Evolutionary conservation across 2,329 filamentous ascomycete species (phyloP), one percentile per base, ranked within the genome.

Genomic region (Nemania sp.): DNA sequence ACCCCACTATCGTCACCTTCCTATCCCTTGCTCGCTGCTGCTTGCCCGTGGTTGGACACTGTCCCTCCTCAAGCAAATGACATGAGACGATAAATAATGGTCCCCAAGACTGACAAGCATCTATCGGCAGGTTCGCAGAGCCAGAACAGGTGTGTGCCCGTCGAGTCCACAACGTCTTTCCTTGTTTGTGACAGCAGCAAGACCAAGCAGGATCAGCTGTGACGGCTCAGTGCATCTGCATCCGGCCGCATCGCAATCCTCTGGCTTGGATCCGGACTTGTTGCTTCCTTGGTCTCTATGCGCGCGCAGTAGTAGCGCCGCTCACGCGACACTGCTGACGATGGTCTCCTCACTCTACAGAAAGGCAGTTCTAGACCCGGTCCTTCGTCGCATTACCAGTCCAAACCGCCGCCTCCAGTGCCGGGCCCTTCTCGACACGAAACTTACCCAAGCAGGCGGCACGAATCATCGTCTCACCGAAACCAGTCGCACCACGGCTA

Each of bases 61-160:
- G n/a, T n/a, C n/a, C n/a, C n/a, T n/a, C n/a, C n/a, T n/a, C n/a
- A n/a, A n/a, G n/a, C n/a, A n/a, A n/a, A n/a, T n/a, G n/a, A n/a
- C n/a, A n/a, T n/a, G n/a, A n/a, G n/a, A n/a, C n/a, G n/a, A n/a
- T n/a, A 41, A 55, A 44, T 46, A 44, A 48, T 58, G 44, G 62
- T 57, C 42, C 41, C 31, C 19, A n/a, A 37, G 23, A 20, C 52
- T 54, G 31, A 54, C 53, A 44, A 15, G 26, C 20, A 23, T 41
- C 37, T 47, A 46, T 31, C 41, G 54, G 47, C 62, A 80, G 78
- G 62, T 81, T 81, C 63, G 77, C 78, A 60, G 77, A 80, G 64
- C 78, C 78, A 43, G 78, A 81, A 66, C 69, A 66, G 63, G 72
- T 73, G 67, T 61, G 73, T 68, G 53, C 56, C 24, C 37, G 23